phyloP scores from a whole-genome alignment of 176 grass and related monocot genomes.

The Aegilops umbellulata region DNA sequence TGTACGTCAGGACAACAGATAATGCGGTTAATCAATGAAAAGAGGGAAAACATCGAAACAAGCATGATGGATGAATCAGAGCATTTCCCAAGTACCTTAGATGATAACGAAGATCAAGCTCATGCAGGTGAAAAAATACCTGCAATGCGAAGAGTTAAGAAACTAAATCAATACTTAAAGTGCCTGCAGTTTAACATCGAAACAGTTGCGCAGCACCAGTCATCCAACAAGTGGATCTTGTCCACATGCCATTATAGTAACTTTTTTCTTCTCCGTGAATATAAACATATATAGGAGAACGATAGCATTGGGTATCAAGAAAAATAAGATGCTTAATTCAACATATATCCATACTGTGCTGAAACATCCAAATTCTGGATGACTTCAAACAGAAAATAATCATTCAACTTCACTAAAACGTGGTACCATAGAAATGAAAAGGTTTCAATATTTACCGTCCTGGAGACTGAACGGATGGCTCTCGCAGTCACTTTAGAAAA shows the following conservation, averaged over 20 bases:
- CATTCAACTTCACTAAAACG: neutral
- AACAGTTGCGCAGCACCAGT: neutral
- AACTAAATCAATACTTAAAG: slow-evolving; percentile 6
- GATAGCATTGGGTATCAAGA: neutral
- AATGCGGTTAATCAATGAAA: neutral
- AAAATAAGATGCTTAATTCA: neutral
- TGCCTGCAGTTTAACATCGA: neutral
- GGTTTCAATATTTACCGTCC: slow-evolving; percentile 54
- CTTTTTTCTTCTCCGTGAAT: slow-evolving; percentile 8
- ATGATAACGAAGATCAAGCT: slow-evolving; percentile 99
- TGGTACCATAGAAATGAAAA: slow-evolving; percentile 6
- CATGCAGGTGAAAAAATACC: slow-evolving; percentile 96
- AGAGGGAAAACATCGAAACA: slow-evolving; percentile 10
- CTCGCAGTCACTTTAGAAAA: slow-evolving; percentile 96
- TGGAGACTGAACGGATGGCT: slow-evolving; percentile 89
- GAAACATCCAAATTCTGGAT: slow-evolving; percentile 21
- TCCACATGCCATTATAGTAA: slow-evolving; percentile 14
- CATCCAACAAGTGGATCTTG: slow-evolving; percentile 1
- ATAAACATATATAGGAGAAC: slow-evolving; percentile 15
- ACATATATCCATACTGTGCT: slow-evolving; percentile 24
- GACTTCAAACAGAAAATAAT: neutral
- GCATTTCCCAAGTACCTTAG: slow-evolving; percentile 59
- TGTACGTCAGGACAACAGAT: neutral
- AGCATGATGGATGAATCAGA: neutral
- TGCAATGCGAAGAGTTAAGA: slow-evolving; percentile 29